Conservation (phyloP, 805 yeast genomes). For the Brettanomyces naardenensis region DNA sequence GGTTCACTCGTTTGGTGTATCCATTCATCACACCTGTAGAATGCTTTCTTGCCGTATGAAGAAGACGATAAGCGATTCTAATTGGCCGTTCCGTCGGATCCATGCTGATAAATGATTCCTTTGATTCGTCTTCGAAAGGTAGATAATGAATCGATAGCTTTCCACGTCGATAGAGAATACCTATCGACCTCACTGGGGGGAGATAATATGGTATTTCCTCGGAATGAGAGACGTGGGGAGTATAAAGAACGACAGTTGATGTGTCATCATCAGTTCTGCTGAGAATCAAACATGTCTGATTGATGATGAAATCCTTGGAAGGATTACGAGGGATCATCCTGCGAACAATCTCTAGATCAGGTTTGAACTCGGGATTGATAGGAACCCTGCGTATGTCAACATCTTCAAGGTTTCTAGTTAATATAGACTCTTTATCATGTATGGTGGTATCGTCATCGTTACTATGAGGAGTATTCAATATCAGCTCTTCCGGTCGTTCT, state of each 20-base stretch:
- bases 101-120: constrained; percentile 23
- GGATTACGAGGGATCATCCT: constrained; percentile 91
- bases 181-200: constrained; percentile 80
- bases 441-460: constrained; percentile 3
- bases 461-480: constrained; percentile 15
- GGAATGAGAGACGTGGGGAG: constrained; percentile 58
- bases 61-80: constrained; percentile 72
- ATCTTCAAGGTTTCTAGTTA: constrained; percentile 31
- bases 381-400: constrained; percentile 31
- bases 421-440: constrained; percentile 13
- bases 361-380: constrained; percentile 20
- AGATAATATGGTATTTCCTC: constrained; percentile 79
- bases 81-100: constrained; percentile 53
- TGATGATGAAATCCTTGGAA: constrained; percentile 69
- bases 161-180: constrained; percentile 43
- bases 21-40: constrained; percentile 79
- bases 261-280: constrained; percentile 23
- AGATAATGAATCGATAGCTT: constrained; percentile 66
- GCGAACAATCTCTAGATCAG: constrained; percentile 55
- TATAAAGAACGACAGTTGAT: constrained; percentile 56
- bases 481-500: constrained; percentile 26
- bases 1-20: constrained; percentile 80
- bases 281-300: constrained; percentile 70
- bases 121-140: constrained; percentile 39
- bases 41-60: constrained; percentile 77